Evolutionary conservation across 441 rosid species (phyloP).

Genomic region (Eutrema salsugineum): DNA sequence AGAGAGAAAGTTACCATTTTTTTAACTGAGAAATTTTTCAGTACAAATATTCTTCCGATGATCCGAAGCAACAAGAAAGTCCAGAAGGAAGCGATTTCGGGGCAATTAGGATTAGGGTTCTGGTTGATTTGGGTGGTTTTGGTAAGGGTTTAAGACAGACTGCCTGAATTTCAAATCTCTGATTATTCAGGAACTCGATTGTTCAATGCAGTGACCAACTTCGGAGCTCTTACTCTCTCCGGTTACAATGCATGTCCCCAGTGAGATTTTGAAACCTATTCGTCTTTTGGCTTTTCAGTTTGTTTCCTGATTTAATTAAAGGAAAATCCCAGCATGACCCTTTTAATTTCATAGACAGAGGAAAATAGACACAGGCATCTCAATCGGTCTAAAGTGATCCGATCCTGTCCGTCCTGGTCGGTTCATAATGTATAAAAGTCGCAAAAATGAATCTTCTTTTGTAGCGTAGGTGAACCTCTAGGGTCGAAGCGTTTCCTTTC

Average conservation of each 20-base stretch:
- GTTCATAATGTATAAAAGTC: too few species aligned
- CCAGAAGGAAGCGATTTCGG: not conserved
- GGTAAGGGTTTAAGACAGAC: not conserved
- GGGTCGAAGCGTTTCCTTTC: too few species aligned
- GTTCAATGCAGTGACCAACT: not conserved
- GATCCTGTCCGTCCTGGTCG: too few species aligned
- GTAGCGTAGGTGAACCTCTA: too few species aligned
- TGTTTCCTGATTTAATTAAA: too few species aligned
- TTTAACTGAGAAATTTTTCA: not conserved
- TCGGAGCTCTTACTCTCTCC: not conserved
- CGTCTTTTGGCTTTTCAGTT: too few species aligned
- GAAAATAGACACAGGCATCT: too few species aligned
- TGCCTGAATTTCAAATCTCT: not conserved
- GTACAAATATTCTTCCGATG: not conserved
- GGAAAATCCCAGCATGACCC: too few species aligned
- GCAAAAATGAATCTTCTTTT: too few species aligned
- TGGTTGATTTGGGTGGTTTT: not conserved
- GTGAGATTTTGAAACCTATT: not conserved
- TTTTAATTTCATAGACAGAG: too few species aligned
- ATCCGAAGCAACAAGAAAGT: not conserved
- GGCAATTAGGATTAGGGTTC: constrained; percentile 1
- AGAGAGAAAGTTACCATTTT: constrained; percentile 5
- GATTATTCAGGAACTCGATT: too few species aligned
- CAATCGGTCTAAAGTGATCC: too few species aligned
- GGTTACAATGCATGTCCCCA: not conserved